Evolutionary conservation across 2,329 filamentous ascomycete genomes (phyloP), one percentile per base, ranked within the genome.

Genomic region (Moelleriella libera): DNA sequence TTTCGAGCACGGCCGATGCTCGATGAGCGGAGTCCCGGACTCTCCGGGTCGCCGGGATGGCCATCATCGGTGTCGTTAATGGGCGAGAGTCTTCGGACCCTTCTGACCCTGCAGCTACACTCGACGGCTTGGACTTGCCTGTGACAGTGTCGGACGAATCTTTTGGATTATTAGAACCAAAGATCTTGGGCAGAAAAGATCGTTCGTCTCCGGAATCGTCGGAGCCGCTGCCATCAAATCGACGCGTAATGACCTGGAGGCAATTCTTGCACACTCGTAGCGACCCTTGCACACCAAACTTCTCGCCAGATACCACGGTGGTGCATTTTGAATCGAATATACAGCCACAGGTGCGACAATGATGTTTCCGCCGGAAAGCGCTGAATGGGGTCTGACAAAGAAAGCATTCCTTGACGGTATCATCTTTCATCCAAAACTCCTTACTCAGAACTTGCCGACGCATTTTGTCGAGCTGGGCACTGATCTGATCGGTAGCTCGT

Each of bases 371-470:
- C 50, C 92, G 79, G 60, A 97, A 97, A 1, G 90, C 92, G 0
- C 88, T 88, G 59, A 98, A 98, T 2, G 85, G 77, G 49, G 87
- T 84, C 43, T 87, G 87, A 58, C 92, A 98, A 43, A 87, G 78
- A 61, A 96, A 98, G 59, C 92, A 98, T 57, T 96, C 90, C 61
- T 94, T 97, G 50, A 90, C 94, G 52, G 94, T 96, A 59, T 97
- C 92, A 60, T 98, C 92, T 50, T 88, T 86, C 92, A 98, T 98
- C 92, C 90, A 97, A 57, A 95, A 97, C 55, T 97, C 89, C 58
- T 89, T 92, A 61, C 86, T 94, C 43, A 97, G 68, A 6, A 98
- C 82, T 58, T 90, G 88, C 57, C 87, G 85, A 52, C 84, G 80
- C 71, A 95, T 83, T 55, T 85, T 82, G 45, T 79, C 78, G 6